A percentile compares a stretch with the other conserved stretches of the same genome.
These are phyloP conservation scores for Nemania sp. DNA, from an alignment of 2,329 filamentous ascomycete genomes.

Conservation along the genomic window DNA sequence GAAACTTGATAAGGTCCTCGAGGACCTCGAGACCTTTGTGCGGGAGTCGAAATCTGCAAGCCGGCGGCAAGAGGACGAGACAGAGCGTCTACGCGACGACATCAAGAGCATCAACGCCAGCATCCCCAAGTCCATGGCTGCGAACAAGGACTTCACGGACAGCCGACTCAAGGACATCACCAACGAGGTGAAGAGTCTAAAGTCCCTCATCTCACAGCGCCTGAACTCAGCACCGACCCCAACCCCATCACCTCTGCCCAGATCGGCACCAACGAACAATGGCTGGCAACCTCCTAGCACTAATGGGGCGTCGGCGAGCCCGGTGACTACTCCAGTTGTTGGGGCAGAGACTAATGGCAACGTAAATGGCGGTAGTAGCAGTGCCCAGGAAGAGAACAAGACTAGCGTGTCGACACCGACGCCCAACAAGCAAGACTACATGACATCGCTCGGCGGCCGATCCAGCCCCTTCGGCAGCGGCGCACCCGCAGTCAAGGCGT, in stretches of 20 bases:
- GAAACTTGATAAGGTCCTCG: conserved; percentile 82
- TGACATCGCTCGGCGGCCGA: conserved; percentile 53
- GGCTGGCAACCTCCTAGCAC: conserved; percentile 30
- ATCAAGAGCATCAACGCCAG: conserved; percentile 83
- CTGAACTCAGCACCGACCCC: conserved; percentile 57
- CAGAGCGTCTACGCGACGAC: conserved; percentile 86
- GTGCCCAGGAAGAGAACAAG: conserved; percentile 47
- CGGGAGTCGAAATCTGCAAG: conserved; percentile 84
- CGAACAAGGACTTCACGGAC: conserved; percentile 87
- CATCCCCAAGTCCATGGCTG: conserved; percentile 89
- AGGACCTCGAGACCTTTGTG: conserved; percentile 87
- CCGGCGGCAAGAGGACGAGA: conserved; percentile 86
- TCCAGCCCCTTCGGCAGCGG: conserved; percentile 64
- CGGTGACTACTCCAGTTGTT: conserved; percentile 41
- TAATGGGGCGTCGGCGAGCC: conserved; percentile 38
- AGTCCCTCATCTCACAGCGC: conserved; percentile 80
- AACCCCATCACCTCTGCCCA: conserved; percentile 23
- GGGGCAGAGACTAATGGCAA: conserved; percentile 46
- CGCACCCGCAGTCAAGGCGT: conserved; percentile 67
- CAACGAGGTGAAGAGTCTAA: conserved; percentile 89
- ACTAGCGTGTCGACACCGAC: conserved; percentile 37
- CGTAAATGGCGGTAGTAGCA: conserved; percentile 21
- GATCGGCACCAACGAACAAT: conserved; percentile 22
- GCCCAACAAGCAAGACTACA: conserved; percentile 49
- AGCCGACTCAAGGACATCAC: conserved; percentile 85